Conservation (phyloP, 306 rosid species). For the Corylus avellana region DNA sequence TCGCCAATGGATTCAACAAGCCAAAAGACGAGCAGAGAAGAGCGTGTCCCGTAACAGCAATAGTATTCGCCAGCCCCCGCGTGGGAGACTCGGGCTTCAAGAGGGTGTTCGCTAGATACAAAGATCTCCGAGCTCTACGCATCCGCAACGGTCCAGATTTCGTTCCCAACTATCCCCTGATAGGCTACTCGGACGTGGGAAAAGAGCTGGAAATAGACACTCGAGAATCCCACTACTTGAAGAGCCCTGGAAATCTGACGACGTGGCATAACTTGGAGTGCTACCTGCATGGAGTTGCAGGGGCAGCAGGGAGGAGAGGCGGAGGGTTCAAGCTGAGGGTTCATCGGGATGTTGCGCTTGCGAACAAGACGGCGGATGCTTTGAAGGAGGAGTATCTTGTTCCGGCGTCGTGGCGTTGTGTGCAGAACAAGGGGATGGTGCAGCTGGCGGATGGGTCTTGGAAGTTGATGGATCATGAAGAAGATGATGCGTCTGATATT, state of each 20-base stretch:
- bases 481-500: slow-evolving; percentile 12
- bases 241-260: slow-evolving; percentile 62
- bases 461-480: slow-evolving; percentile 66
- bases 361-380: slow-evolving; percentile 54
- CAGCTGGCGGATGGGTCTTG: slow-evolving; percentile 83
- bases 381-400: slow-evolving; percentile 67
- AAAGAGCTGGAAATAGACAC: slow-evolving; percentile 67
- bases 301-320: slow-evolving; percentile 55
- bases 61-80: slow-evolving; percentile 68
- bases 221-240: slow-evolving; percentile 58
- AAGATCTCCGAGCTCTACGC: slow-evolving; percentile 48
- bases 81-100: slow-evolving; percentile 70
- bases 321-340: slow-evolving; percentile 61
- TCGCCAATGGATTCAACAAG: slow-evolving; percentile 52
- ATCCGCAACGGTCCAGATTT: slow-evolving; percentile 60
- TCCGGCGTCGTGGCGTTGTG: slow-evolving; percentile 62
- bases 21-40: slow-evolving; percentile 30
- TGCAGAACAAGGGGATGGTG: slow-evolving; percentile 82
- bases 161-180: slow-evolving; percentile 74
- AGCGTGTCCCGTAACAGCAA: slow-evolving; percentile 58
- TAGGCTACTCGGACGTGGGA: slow-evolving; percentile 69
- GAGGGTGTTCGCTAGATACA: slow-evolving; percentile 35
- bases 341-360: slow-evolving; percentile 63
- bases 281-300: slow-evolving; percentile 87
- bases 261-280: slow-evolving; percentile 82